Evolutionary conservation across 2,329 filamentous ascomycete species (phyloP).

Genomic region (Ascochyta koolunga): DNA sequence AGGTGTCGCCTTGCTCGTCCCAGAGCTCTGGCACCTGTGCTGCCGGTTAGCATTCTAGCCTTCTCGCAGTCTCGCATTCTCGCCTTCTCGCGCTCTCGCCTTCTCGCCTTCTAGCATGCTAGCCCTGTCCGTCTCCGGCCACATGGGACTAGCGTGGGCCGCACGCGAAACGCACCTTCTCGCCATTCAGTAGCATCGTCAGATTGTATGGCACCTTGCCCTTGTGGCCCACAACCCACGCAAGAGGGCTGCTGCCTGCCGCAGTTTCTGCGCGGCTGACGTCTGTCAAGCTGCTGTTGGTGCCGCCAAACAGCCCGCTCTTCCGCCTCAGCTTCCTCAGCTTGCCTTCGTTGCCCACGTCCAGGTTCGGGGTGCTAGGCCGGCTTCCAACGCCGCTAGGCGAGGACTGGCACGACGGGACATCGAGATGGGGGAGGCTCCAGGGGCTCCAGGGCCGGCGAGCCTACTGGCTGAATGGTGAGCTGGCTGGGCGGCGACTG

Average conservation of each 20-base stretch:
- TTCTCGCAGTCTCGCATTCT: no score
- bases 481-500: conserved; percentile 23
- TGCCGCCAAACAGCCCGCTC: conserved; percentile 43
- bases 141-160: conserved; percentile 9
- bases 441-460: conserved; percentile 33
- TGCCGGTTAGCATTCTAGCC: conserved; percentile 15
- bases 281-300: conserved; percentile 26
- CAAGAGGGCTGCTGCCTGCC: conserved; percentile 42
- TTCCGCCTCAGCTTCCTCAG: conserved; percentile 44
- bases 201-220: conserved; percentile 64
- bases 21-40: conserved; percentile 63
- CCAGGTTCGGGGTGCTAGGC: conserved; percentile 28
- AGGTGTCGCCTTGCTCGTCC: conserved; percentile 67
- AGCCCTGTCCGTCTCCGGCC: neutral
- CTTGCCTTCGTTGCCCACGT: conserved; percentile 24
- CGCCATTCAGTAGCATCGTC: conserved; percentile 56
- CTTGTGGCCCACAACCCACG: conserved; percentile 65
- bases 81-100: no score
- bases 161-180: conserved; percentile 51
- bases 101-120: no score
- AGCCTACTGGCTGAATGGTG: conserved; percentile 37
- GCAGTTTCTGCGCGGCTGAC: conserved; percentile 15
- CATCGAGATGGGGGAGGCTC: conserved; percentile 36
- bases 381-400: conserved; percentile 32
- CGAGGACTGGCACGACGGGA: conserved; percentile 35